Conservation (phyloP, 2,329 filamentous ascomycete genomes). For the Aspergillus floridensis region DNA sequence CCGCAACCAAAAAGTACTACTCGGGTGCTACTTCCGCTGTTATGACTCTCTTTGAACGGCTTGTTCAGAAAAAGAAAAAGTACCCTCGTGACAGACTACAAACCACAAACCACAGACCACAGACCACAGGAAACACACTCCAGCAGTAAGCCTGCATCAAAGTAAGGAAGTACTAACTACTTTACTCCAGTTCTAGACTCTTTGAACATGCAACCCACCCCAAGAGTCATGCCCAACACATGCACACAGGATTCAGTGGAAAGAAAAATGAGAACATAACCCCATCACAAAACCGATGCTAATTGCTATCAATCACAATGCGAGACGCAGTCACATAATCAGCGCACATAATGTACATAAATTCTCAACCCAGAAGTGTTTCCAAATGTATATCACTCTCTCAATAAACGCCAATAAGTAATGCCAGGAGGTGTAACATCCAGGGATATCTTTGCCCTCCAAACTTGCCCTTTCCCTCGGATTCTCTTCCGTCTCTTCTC, state of each 20-base stretch:
- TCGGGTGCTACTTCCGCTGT: not conserved
- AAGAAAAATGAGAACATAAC: not conserved
- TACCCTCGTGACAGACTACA: not conserved
- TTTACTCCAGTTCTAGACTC: not conserved
- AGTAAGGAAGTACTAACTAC: not conserved
- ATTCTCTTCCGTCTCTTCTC: not conserved
- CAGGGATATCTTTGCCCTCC: not conserved
- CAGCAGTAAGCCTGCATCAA: not conserved
- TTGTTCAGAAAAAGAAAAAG: not conserved
- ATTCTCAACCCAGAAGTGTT: constrained; percentile 13
- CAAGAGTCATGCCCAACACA: not conserved
- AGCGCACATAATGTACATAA: constrained; percentile 21
- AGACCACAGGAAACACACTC: no score
- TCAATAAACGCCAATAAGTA: constrained; percentile 18
- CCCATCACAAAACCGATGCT: not conserved
- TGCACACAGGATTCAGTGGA: not conserved
- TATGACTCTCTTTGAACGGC: not conserved
- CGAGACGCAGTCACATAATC: constrained; percentile 14
- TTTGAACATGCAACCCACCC: not conserved
- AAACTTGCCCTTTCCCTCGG: not conserved
- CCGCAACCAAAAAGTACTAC: not conserved
- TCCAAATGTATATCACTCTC: constrained; percentile 16
- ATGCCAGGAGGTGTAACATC: constrained; percentile 24
- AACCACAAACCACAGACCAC: no score
- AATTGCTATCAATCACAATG: constrained; percentile 6